Percentiles rank a stretch among this genome's conserved stretches.
Evolutionary conservation across 495 filamentous ascomycete genomes (phyloP).

Genomic region (Amniculicola lignicola): DNA sequence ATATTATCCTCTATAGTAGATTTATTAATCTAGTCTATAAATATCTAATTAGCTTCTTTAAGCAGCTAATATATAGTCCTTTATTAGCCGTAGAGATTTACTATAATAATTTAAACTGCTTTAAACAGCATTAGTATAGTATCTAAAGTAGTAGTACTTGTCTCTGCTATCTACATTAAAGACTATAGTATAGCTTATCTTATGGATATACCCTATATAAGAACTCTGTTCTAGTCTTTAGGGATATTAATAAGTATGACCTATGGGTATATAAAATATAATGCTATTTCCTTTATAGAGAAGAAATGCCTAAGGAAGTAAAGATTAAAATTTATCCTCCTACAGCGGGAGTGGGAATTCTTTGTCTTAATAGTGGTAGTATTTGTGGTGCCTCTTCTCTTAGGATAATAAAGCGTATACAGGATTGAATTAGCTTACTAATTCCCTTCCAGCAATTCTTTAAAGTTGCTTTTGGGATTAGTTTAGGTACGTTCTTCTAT

Average conservation of each 20-base stretch:
- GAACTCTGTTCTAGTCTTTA: conserved; percentile 3
- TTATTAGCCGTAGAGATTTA: neutral
- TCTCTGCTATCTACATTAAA: neutral
- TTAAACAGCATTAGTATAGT: neutral
- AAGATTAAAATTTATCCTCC: conserved; percentile 23
- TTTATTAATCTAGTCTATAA: conserved; percentile 17
- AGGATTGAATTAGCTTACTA: conserved; percentile 17
- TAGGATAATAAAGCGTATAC: conserved; percentile 18
- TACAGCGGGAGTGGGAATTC: conserved; percentile 32
- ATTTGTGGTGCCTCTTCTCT: conserved; percentile 31
- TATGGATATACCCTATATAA: conserved; percentile 1
- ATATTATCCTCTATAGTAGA: conserved; percentile 7
- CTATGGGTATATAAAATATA: conserved; percentile 27
- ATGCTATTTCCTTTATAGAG: conserved; percentile 23
- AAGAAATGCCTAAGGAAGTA: conserved; percentile 12
- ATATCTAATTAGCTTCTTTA: neutral
- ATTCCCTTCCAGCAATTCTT: conserved; percentile 30
- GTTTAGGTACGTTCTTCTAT: conserved; percentile 23
- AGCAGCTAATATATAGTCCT: neutral
- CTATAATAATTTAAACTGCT: neutral
- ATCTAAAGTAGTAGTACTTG: conserved; percentile 8
- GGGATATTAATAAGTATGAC: conserved; percentile 7
- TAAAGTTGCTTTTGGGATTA: conserved; percentile 31
- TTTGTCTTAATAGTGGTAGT: conserved; percentile 36
- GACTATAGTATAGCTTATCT: neutral